Conservation (phyloP, 164 flowering plant species). For the Kingdonia uniflora region DNA sequence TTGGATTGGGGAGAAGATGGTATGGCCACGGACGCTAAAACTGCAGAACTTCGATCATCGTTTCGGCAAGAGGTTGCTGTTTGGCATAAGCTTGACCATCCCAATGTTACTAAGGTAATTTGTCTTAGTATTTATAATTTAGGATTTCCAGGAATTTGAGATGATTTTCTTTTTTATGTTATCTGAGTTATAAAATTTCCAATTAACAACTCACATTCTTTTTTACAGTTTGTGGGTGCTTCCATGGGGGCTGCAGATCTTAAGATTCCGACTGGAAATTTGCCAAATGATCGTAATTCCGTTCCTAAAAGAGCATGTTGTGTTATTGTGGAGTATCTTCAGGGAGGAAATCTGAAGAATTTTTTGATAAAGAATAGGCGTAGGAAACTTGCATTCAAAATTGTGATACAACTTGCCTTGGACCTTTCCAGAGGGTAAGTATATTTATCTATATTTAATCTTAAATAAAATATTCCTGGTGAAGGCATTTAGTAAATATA, state of each 20-base stretch:
- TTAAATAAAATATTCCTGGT: background rate
- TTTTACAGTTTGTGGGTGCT: slow-evolving; percentile 78
- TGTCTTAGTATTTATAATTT: background rate
- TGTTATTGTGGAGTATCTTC: slow-evolving; percentile 86
- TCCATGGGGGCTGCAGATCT: slow-evolving; percentile 86
- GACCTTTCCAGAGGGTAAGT: slow-evolving; percentile 75
- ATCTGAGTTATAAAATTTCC: no score
- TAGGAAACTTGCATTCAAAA: slow-evolving; percentile 54
- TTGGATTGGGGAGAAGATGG: slow-evolving; percentile 99
- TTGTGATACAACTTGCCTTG: slow-evolving; percentile 63
- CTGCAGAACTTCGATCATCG: slow-evolving; percentile 63
- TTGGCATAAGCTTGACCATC: slow-evolving; percentile 96
- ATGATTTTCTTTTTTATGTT: no score
- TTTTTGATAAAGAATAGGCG: slow-evolving; percentile 40
- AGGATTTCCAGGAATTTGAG: no score
- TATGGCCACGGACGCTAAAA: slow-evolving; percentile 61
- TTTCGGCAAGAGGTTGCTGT: slow-evolving; percentile 91
- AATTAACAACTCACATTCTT: no score
- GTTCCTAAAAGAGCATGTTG: slow-evolving; percentile 77
- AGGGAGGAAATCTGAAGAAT: slow-evolving; percentile 70
- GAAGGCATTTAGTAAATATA: background rate
- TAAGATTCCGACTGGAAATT: slow-evolving; percentile 44
- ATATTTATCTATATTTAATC: background rate
- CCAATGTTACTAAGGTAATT: slow-evolving; percentile 85
- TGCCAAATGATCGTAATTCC: slow-evolving; percentile 19